Conservation (phyloP, 2,329 filamentous ascomycete genomes). For the Dothideomycetes sp. region DNA sequence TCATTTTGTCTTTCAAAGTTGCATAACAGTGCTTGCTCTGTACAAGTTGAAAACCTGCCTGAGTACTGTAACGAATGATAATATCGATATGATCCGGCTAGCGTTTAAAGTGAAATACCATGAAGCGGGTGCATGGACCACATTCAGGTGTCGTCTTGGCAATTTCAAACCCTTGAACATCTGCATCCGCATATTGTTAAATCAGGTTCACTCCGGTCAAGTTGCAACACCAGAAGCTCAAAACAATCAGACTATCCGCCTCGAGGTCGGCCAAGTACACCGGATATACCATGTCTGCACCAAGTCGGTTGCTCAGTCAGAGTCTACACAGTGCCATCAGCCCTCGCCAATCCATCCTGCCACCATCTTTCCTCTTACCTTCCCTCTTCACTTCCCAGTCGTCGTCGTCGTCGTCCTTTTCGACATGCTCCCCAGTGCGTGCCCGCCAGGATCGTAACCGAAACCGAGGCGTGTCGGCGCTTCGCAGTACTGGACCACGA, state of each 20-base stretch:
- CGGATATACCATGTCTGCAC: slow-evolving; percentile 3
- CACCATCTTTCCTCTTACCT: slow-evolving; percentile 22
- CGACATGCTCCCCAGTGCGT: slow-evolving; percentile 13
- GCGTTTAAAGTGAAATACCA: too few relatives aligned
- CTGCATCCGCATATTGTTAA: too few relatives aligned
- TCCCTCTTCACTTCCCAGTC: slow-evolving; percentile 24
- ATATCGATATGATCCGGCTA: too few relatives aligned
- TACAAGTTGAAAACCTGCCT: neutral
- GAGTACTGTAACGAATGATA: too few relatives aligned
- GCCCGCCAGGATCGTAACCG: slow-evolving; percentile 62
- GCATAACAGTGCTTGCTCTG: neutral
- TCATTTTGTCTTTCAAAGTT: neutral
- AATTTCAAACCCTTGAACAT: too few relatives aligned
- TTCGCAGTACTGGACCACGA: slow-evolving; percentile 58
- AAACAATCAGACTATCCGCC: neutral
- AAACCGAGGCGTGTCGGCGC: slow-evolving; percentile 68
- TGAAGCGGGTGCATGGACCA: too few relatives aligned
- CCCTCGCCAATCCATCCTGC: slow-evolving; percentile 11
- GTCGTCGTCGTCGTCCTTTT: slow-evolving; percentile 17
- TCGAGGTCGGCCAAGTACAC: neutral
- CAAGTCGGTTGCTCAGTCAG: slow-evolving; percentile 5
- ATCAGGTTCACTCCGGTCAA: too few relatives aligned
- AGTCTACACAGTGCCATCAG: neutral
- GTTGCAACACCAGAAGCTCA: neutral
- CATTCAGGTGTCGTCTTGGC: too few relatives aligned